Evolutionary conservation across 768 basidiomycete species (phyloP), one percentile per base, ranked within the genome.

Genomic region (Sporobolomyces roseus): DNA sequence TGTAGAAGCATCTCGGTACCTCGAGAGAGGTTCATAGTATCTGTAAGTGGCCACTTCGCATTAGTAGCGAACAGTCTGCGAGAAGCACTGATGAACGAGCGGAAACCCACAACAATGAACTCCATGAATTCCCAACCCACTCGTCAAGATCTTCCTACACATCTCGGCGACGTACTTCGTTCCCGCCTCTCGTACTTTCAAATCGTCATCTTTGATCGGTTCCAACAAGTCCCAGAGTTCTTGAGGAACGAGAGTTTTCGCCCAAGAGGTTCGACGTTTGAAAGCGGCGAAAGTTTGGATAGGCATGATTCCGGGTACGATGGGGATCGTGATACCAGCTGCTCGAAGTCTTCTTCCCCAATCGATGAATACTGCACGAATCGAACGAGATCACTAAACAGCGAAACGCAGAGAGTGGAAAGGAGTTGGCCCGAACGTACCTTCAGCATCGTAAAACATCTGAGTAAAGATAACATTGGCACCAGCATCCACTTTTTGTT

Each of bases 281-380:
- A 98, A 98, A 1, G 93, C 93, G 10, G 88, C 85, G 77, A 91
- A 94, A 25, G 90, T 96, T 77, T 98, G 96, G 70, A 99, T 91
- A 1, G 96, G 94, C 93, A 98, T 96, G 62, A 98, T 86, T 14
- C 93, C 92, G 14, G 96, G 92, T 66, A 98, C 88, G 74, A 99
- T 86, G 1, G 96, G 93, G 7, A 93, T 85, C 1, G 79, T 83
- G 77, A 99, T 93, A 32, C 93, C 96, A 89, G 75, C 50, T 29
- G 59, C 73, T 23, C 75, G 83, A 56, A 76, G 56, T 19, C 71
- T 71, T 68, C 85, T 86, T 46, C 90, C 93, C 96, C 96, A 99
- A 56, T 83, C 82, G 75, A 96, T 86, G 81, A 99, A 98, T 74
- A 98, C 77, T 38, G 90, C 38, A 7, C 51, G 46, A 52, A 52